Base-by-base conservation (phyloP, 2,329 filamentous ascomycete genomes). In the Sclerotinia glacialis region DNA sequence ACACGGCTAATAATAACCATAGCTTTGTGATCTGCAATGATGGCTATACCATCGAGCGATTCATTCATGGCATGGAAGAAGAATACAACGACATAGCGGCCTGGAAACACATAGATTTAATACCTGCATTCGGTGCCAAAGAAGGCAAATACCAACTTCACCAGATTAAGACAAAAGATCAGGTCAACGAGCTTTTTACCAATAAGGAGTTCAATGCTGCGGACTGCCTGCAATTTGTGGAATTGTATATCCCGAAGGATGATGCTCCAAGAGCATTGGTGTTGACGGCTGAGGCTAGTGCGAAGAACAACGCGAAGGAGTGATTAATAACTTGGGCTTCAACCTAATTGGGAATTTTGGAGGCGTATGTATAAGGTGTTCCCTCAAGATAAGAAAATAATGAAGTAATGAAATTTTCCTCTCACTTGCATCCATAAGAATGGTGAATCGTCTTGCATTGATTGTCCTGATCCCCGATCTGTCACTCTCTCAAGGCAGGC, bases 31-130 rank as follows among this genome's bases (percentile, higher is more conserved):
- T 96, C 71, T 92, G 90, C 82, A 96, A 96, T 76, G 86, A 93
- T 50, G 93, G 93, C 14, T 96, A 91, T 79, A 95, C 92, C 12
- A 95, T 96, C 76, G 93, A 97, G 79, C 87, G 93, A 40, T 90
- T 86, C 77, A 96, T 96, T 74, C 92, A 96, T 78, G 92, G 92
- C 64, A 89, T 89, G 86, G 82, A 93, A 11, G 90, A 86, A 42
- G 77, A 76, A 34, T 96, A 96, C 81, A 96, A 97, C 75, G 91
- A 96, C 75, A 88, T 96, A 66, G 83, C 85, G 67, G 77, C 81
- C 14, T 96, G 93, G 93, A 82, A 89, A 61, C 90, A 89, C 81
- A 86, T 86, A 76, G 85, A 87, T 26, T 78, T 93, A 0, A 84
- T 90, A 2, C 81, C 82, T 5, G 85, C 86, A 0, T 92, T 95